A percentile compares a stretch with the other conserved stretches of the same genome.
These are phyloP conservation scores for Coemansia sp. DNA, from an alignment of 192 early-diverging fungal genomes.

Conservation along the genomic window DNA sequence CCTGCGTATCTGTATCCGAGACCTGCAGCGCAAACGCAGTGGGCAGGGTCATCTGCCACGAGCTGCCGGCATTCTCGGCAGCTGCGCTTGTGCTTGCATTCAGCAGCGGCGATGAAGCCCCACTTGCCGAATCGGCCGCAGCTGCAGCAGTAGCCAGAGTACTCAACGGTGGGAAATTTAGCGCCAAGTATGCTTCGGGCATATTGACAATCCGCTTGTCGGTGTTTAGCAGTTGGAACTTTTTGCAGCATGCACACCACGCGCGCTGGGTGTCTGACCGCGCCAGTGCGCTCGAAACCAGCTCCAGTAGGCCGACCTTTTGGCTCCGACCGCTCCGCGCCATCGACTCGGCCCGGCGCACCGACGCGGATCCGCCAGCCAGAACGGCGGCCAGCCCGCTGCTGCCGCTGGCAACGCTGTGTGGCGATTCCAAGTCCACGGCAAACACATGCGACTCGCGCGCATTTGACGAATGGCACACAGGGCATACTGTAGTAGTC, in stretches of 20 bases:
- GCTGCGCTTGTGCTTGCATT: not conserved
- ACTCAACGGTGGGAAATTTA: conserved; percentile 68
- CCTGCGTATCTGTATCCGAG: not conserved
- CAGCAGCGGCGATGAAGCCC: not conserved
- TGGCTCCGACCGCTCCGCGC: conserved; percentile 1
- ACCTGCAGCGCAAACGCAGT: conserved; percentile 8
- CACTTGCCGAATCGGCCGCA: not conserved
- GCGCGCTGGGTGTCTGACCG: conserved; percentile 53
- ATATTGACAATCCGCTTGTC: conserved; percentile 63
- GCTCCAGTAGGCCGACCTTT: conserved; percentile 18
- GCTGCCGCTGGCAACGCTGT: conserved; percentile 10
- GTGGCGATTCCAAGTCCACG: conserved; percentile 78
- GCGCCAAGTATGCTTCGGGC: conserved; percentile 66
- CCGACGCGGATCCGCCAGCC: conserved; percentile 44
- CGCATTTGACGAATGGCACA: conserved; percentile 59
- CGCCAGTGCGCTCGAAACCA: conserved; percentile 22
- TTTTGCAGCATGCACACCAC: conserved; percentile 82
- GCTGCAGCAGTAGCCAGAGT: too few species aligned
- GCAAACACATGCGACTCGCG: conserved; percentile 76
- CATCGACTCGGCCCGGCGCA: conserved; percentile 30
- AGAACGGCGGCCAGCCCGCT: conserved; percentile 34
- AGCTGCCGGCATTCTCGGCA: not conserved
- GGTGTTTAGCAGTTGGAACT: conserved; percentile 78
- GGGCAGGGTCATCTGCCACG: conserved; percentile 37
- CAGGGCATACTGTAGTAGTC: conserved; percentile 57